Percentiles rank a stretch among this genome's conserved stretches.
phyloP scores from a whole-genome alignment of 768 basidiomycete genomes.

The Russula sp. region DNA sequence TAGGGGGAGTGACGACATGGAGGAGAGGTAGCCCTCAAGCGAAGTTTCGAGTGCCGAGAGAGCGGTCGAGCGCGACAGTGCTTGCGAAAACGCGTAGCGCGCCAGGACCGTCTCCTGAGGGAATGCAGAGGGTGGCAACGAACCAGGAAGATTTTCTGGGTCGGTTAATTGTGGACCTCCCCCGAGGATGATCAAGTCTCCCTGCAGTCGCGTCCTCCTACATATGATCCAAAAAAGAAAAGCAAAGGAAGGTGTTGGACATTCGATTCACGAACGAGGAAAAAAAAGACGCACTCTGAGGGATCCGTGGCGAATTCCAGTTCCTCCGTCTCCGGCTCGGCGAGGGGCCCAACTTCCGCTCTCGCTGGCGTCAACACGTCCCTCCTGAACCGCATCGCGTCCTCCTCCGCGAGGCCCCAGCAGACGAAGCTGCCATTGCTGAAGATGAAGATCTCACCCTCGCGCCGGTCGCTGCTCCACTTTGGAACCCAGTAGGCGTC shows the following conservation, averaged over 20 bases:
- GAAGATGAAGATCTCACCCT: conserved; percentile 87
- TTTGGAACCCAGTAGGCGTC: conserved; percentile 76
- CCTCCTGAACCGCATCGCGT: conserved; percentile 58
- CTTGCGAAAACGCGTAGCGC: conserved; percentile 88
- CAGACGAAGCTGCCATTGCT: conserved; percentile 83
- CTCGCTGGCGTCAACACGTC: conserved; percentile 51
- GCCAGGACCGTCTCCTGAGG: conserved; percentile 71
- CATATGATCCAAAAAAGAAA: background rate
- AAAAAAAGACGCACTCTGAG: conserved; percentile 52
- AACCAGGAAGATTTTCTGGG: conserved; percentile 37
- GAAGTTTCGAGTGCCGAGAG: conserved; percentile 82
- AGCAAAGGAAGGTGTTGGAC: conserved; percentile 3
- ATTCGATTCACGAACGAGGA: background rate
- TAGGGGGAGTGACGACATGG: conserved; percentile 73
- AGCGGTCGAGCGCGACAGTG: conserved; percentile 81
- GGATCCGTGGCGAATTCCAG: conserved; percentile 91
- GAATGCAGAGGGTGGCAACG: conserved; percentile 44
- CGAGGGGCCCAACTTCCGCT: conserved; percentile 57
- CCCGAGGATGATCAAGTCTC: conserved; percentile 88
- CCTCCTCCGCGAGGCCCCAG: conserved; percentile 78
- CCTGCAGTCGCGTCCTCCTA: conserved; percentile 82
- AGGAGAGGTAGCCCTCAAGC: conserved; percentile 74
- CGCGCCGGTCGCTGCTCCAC: conserved; percentile 42
- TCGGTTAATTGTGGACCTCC: conserved; percentile 53
- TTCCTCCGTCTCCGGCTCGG: conserved; percentile 77